Evolutionary conservation across 2,329 filamentous ascomycete species (phyloP).

Genomic region (Diaporthe citriasiana): DNA sequence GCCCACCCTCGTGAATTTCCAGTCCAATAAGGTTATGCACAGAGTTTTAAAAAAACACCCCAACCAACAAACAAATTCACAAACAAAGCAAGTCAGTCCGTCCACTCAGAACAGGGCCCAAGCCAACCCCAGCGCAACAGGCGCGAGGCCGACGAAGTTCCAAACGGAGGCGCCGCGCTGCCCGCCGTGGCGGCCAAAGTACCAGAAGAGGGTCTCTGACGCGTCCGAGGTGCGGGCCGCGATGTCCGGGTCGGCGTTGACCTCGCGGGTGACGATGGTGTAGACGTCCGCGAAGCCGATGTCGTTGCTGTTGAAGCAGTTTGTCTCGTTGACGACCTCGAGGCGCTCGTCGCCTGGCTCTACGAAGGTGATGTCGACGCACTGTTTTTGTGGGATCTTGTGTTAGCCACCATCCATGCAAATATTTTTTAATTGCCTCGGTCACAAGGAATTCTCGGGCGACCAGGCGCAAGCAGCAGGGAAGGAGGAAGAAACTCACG

Average conservation of each 20-base stretch:
- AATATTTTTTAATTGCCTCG: too few species aligned
- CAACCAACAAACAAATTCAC: not conserved
- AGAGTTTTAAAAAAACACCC: fast-evolving
- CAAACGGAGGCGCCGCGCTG: slow-evolving; percentile 47
- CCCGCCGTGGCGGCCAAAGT: slow-evolving; percentile 46
- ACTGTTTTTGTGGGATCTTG: slow-evolving; percentile 64
- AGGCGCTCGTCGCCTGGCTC: slow-evolving; percentile 79
- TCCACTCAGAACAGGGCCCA: slow-evolving; percentile 48
- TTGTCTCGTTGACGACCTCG: slow-evolving; percentile 79
- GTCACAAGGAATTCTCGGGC: too few species aligned
- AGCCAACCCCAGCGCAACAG: slow-evolving; percentile 55
- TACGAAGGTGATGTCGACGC: slow-evolving; percentile 93
- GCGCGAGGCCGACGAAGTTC: slow-evolving; percentile 57
- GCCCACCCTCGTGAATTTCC: too few species aligned
- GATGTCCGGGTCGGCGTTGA: slow-evolving; percentile 53
- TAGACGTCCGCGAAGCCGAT: slow-evolving; percentile 85
- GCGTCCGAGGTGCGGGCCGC: slow-evolving; percentile 48
- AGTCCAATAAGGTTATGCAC: too few species aligned
- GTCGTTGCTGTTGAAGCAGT: slow-evolving; percentile 89
- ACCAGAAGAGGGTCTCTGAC: slow-evolving; percentile 46
- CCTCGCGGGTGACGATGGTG: slow-evolving; percentile 68
- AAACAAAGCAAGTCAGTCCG: too few species aligned
- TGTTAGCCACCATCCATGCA: slow-evolving; percentile 8
- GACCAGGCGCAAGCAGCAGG: not conserved
- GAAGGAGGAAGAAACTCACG: slow-evolving; percentile 62